Evolutionary conservation across 331 rosid species (phyloP), one percentile per base, ranked within the genome.

Genomic region (Quercus tomentella): DNA sequence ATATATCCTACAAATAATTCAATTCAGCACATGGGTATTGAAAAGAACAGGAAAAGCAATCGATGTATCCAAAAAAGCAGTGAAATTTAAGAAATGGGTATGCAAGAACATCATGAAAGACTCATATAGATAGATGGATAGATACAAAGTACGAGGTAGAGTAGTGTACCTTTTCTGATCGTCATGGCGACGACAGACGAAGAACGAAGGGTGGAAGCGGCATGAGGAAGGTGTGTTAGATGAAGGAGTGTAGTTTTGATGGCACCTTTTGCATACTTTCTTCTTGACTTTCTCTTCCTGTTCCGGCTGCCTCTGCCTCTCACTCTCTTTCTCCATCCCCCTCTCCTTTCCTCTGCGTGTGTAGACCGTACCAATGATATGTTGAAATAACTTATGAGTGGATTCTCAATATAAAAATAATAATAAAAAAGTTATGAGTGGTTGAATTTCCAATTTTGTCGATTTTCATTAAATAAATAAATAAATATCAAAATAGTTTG

Each of bases 151-250:
- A 33, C 1, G 21, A 7, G 30, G 6, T 33, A 18, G 0, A 6
- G 51, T 31, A 35, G 70, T 0, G 56, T 11, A 92, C 98, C 98
- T 89, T 79, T 87, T 94, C 61, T 94, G 97, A 21, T 92, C 97
- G 56, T 94, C 98, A 84, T 94, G 98, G 49, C 97, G 97, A 87
- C 97, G 97, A 83, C 98, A 94, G 60, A 92, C 97, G 72, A 94
- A 94, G 87, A 94, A 84, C 37, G 97, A 89, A 84, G 95, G 79
- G 82, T 92, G 98, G 74, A 91, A 94, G 55, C 98, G 91, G 89
- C 98, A 94, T 33, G 97, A 91, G 2, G 93, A 43, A 8, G 86
- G 45, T 54, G 87, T 68, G 76, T 94, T 91, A 0, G 90, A 82
- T 73, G 88, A 22, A 0, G 89, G 83, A 7, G 55, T 60, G 80